These are phyloP conservation scores for Whalleya microplaca DNA, from an alignment of 2,329 filamentous ascomycete genomes.

Conservation along the genomic window DNA sequence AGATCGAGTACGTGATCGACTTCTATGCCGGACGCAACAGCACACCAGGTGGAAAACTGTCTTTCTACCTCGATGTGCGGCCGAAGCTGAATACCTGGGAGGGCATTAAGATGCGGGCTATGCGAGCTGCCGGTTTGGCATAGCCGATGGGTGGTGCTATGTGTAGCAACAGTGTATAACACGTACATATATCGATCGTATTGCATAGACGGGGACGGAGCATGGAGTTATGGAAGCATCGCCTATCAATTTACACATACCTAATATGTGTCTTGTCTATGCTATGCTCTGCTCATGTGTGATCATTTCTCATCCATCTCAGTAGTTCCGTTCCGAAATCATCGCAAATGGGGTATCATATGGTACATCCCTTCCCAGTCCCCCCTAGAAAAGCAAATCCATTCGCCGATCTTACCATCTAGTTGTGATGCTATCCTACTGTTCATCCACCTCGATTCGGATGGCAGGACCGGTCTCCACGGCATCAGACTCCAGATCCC, in stretches of 20 bases:
- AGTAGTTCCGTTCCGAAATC: slow-evolving; percentile 3
- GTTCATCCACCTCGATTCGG: slow-evolving; percentile 42
- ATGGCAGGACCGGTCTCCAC: slow-evolving; percentile 66
- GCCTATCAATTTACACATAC: slow-evolving; percentile 2
- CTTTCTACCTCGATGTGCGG: slow-evolving; percentile 70
- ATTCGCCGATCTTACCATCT: neutral
- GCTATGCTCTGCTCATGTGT: neutral
- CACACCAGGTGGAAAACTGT: slow-evolving; percentile 46
- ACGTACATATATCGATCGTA: slow-evolving; percentile 3
- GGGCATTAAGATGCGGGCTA: slow-evolving; percentile 67
- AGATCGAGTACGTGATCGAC: slow-evolving; percentile 95
- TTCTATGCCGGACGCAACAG: slow-evolving; percentile 79
- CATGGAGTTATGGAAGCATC: slow-evolving; percentile 17
- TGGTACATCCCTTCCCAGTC: neutral
- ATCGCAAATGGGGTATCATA: slow-evolving; percentile 20
- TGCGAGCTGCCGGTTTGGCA: slow-evolving; percentile 53
- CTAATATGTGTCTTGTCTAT: too few relatives aligned
- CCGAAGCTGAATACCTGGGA: slow-evolving; percentile 72
- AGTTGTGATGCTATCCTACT: slow-evolving; percentile 32
- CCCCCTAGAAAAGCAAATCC: neutral
- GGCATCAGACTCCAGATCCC: slow-evolving; percentile 67
- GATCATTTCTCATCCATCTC: neutral
- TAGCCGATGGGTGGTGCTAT: slow-evolving; percentile 32
- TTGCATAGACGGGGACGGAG: slow-evolving; percentile 7
- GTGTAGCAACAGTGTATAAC: slow-evolving; percentile 12